These are phyloP conservation scores for Knoxdaviesia proteae DNA, from an alignment of 2,329 filamentous ascomycete species.

Conservation along the genomic window DNA sequence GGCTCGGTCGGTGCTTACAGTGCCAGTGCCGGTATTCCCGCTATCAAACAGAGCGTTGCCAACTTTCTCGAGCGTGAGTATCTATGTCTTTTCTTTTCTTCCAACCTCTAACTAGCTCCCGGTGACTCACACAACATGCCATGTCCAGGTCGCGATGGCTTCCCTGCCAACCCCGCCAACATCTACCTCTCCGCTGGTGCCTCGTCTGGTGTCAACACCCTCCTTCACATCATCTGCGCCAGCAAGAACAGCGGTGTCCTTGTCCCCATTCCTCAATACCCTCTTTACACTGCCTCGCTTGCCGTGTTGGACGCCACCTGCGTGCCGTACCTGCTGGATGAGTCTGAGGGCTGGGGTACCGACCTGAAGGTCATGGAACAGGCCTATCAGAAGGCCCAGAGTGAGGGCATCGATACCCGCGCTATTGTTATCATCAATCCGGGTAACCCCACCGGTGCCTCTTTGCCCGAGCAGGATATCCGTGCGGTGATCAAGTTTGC, in stretches of 20 bases:
- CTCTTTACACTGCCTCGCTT: slow-evolving; percentile 87
- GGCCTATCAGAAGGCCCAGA: slow-evolving; percentile 53
- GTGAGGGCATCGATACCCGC: slow-evolving; percentile 65
- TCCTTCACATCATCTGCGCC: slow-evolving; percentile 75
- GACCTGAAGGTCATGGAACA: slow-evolving; percentile 58
- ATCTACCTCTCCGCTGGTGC: slow-evolving; percentile 87
- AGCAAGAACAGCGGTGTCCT: slow-evolving; percentile 61
- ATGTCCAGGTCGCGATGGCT: slow-evolving; percentile 57
- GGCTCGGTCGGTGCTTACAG: slow-evolving; percentile 94
- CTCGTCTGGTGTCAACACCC: slow-evolving; percentile 83
- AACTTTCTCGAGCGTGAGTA: slow-evolving; percentile 70
- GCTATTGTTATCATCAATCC: slow-evolving; percentile 97
- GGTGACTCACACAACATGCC: slow-evolving; percentile 3
- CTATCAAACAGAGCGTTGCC: slow-evolving; percentile 74
- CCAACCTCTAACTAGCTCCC: background rate
- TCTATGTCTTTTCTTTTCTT: background rate
- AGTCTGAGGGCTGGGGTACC: slow-evolving; percentile 71
- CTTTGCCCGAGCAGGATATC: slow-evolving; percentile 59
- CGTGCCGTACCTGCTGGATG: slow-evolving; percentile 88
- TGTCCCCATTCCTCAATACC: slow-evolving; percentile 93
- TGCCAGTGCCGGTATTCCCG: slow-evolving; percentile 72
- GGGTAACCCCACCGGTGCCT: slow-evolving; percentile 88
- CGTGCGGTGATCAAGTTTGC: slow-evolving; percentile 73
- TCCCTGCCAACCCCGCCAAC: slow-evolving; percentile 55
- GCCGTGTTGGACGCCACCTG: slow-evolving; percentile 65